phyloP scores from a whole-genome alignment of 2,329 filamentous ascomycete genomes.

The Aspergillus nomiae region DNA sequence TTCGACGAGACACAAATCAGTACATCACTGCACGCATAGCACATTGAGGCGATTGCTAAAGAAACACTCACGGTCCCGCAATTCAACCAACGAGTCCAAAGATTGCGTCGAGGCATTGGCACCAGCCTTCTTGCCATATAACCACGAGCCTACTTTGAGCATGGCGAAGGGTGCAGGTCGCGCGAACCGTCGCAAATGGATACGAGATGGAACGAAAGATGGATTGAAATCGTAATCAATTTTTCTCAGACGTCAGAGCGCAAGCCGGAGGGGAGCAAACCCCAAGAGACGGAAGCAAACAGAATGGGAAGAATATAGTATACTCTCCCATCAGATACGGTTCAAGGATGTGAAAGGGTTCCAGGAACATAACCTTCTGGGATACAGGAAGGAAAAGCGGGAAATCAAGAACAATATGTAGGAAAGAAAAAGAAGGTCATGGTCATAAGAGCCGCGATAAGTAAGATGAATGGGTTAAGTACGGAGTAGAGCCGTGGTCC shows the following conservation, averaged over 20 bases:
- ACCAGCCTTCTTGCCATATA: conserved; percentile 46
- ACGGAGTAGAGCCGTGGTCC: conserved; percentile 15
- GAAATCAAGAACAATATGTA: conserved; percentile 8
- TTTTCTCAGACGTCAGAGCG: conserved; percentile 11
- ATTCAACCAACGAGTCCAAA: conserved; percentile 59
- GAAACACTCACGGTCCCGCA: conserved; percentile 48
- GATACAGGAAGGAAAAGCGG: not conserved
- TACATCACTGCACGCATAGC: conserved; percentile 21
- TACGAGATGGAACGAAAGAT: conserved; percentile 1
- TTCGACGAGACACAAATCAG: conserved; percentile 19
- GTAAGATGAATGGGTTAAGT: conserved; percentile 10
- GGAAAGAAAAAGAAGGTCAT: not conserved
- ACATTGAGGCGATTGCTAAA: not conserved
- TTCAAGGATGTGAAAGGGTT: conserved; percentile 15
- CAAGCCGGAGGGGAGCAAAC: conserved; percentile 20
- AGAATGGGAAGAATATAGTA: conserved; percentile 29
- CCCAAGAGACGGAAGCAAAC: conserved; percentile 16
- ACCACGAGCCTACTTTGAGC: conserved; percentile 47
- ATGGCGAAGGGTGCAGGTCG: conserved; percentile 25
- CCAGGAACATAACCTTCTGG: conserved; percentile 25
- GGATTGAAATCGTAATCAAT: conserved; percentile 2
- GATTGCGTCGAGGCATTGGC: conserved; percentile 54
- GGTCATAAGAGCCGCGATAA: conserved; percentile 5
- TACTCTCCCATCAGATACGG: conserved; percentile 26
- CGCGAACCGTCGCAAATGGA: not conserved